phyloP scores from a whole-genome alignment of 2,329 filamentous ascomycete genomes.

The Zymoseptoria passerinii region DNA sequence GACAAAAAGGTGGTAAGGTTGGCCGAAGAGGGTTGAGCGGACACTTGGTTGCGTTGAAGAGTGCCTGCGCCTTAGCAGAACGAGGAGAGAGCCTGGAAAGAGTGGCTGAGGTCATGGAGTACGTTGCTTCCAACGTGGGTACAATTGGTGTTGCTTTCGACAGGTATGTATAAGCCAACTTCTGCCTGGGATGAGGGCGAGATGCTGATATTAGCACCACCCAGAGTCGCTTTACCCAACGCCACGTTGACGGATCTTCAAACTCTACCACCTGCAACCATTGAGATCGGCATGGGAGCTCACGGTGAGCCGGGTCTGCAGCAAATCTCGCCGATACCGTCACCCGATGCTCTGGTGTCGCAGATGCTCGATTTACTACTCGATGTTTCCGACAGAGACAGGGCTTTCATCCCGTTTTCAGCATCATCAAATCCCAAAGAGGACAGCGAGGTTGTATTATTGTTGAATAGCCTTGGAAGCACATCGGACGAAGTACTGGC shows the following conservation, averaged over 20 bases:
- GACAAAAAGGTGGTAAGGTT: slow-evolving; percentile 47
- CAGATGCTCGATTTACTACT: slow-evolving; percentile 32
- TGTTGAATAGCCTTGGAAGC: slow-evolving; percentile 31
- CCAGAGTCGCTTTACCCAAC: slow-evolving; percentile 31
- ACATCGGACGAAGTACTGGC: slow-evolving; percentile 31
- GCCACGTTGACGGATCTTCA: slow-evolving; percentile 55
- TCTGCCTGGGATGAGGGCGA: background rate
- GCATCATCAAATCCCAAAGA: slow-evolving; percentile 20
- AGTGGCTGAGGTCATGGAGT: slow-evolving; percentile 32
- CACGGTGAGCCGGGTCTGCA: slow-evolving; percentile 58
- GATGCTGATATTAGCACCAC: slow-evolving; percentile 4
- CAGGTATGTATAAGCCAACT: slow-evolving; percentile 16
- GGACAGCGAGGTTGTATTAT: slow-evolving; percentile 28
- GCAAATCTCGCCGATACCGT: slow-evolving; percentile 44
- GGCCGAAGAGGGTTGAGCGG: slow-evolving; percentile 55
- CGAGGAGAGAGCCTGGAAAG: slow-evolving; percentile 25
- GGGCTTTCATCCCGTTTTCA: slow-evolving; percentile 32
- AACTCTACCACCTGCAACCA: slow-evolving; percentile 42
- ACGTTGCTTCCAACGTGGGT: slow-evolving; percentile 30
- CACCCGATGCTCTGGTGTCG: slow-evolving; percentile 25
- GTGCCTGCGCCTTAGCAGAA: slow-evolving; percentile 48
- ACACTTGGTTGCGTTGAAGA: slow-evolving; percentile 52
- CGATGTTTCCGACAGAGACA: slow-evolving; percentile 27
- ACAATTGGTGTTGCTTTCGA: slow-evolving; percentile 31
- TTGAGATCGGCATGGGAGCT: slow-evolving; percentile 59